Evolutionary conservation across 2,329 filamentous ascomycete genomes (phyloP), one percentile per base, ranked within the genome.

Genomic region (Scedosporium apiospermum): DNA sequence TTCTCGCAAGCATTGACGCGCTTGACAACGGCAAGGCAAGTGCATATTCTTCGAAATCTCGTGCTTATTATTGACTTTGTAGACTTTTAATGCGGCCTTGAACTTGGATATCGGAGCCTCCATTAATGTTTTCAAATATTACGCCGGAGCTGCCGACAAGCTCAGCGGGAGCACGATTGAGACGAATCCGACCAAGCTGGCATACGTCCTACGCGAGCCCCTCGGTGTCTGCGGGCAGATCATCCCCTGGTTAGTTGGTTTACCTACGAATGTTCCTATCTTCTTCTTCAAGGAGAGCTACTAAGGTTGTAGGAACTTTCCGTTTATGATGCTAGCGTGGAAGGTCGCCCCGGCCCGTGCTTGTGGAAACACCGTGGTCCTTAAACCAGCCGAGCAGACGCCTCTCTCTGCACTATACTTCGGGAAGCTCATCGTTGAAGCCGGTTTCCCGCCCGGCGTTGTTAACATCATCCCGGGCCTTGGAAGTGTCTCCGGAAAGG

Each of bases 381-480:
- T 87, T 38, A 88, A 87, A n/a, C n/a, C n/a, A n/a, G n/a, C n/a
- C n/a, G n/a, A n/a, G n/a, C n/a, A n/a, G n/a, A n/a, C n/a, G n/a
- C 85, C 85, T 5, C 74, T 87, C 16, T 83, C 79, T 63, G 81
- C 82, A 66, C 73, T 87, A 6, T 83, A 86, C 62, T 77, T 91
- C 1, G 88, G 80, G 0, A 82, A 79, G 4, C 76, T 91, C 14
- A 78, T 90, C 66, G 83, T 85, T 64, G 81, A 90, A 68, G 88
- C 88, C 6, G 89, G 89, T 0, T 91, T 91, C 71, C 89, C 89
- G 5, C 82, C 88, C 0, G 88, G 89, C 41, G 88, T 91, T 4
- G 75, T 91, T 66, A 91, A 91, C 71, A 80, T 91, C 59, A 69
- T 91, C 62, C 89, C 88, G 63, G 88, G 88, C 0, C 78, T 85